Conservation (phyloP, 2,329 filamentous ascomycete species). For the Aspergillus sp. region DNA sequence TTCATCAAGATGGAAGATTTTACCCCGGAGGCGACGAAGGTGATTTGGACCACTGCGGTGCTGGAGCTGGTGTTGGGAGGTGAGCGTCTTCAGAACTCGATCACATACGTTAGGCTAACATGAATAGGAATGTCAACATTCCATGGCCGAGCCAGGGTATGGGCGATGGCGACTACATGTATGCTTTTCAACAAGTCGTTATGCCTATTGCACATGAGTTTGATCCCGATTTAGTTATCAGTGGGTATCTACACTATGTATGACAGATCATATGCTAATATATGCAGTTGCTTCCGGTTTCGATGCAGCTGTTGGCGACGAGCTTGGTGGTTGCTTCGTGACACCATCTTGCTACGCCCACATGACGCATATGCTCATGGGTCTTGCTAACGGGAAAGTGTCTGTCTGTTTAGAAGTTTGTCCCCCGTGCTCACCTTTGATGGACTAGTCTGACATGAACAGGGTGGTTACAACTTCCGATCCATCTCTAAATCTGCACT, state of each 20-base stretch:
- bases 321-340: slow-evolving; percentile 87
- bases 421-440: background rate
- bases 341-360: slow-evolving; percentile 88
- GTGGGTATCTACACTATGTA: slow-evolving; percentile 23
- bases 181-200: slow-evolving; percentile 88
- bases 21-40: slow-evolving; percentile 64
- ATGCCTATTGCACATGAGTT: slow-evolving; percentile 97
- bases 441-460: slow-evolving; percentile 1
- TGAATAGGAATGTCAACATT: slow-evolving; percentile 56
- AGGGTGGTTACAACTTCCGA: slow-evolving; percentile 84
- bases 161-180: slow-evolving; percentile 95
- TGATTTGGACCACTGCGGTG: slow-evolving; percentile 54
- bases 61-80: slow-evolving; percentile 51
- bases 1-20: slow-evolving; percentile 75
- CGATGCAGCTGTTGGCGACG: slow-evolving; percentile 88
- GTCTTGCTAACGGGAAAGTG: slow-evolving; percentile 78
- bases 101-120: background rate
- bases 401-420: slow-evolving; percentile 75
- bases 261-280: slow-evolving; percentile 8
- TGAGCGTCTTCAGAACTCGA: slow-evolving; percentile 13
- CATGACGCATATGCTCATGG: slow-evolving; percentile 99
- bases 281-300: slow-evolving; percentile 77
- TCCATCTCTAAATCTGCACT: slow-evolving; percentile 91
- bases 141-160: slow-evolving; percentile 66
- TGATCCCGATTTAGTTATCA: slow-evolving; percentile 83